Evolutionary conservation across 148 eudicot genomes (phyloP), one percentile per base, ranked within the genome.

Genomic region (Amaranthus cruentus): DNA sequence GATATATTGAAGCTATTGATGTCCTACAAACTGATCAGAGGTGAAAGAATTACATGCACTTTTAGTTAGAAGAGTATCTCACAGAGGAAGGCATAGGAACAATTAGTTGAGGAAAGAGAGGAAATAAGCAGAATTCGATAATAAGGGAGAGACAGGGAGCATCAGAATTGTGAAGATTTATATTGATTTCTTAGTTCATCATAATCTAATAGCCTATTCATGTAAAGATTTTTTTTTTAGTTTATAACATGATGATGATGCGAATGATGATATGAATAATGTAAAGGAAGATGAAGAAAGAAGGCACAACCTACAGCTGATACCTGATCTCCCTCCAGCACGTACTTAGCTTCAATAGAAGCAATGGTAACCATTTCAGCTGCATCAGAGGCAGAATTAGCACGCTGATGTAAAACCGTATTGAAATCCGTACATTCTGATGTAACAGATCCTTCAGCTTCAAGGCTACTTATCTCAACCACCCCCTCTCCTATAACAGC

Each of bases 241-340:
- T 28, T 28, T 28, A 28, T 28, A 28, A 28, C 38, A 21, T 3
- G 10, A 67, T 1, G 44, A 4, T 18, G 59, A 56, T 15, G 53
- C 12, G 21, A 73, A 73, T 53, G 63, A 66, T 18, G 11, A 47
- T 6, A 51, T 49, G 49, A 65, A 28, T 9, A 49, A 2, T 10
- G 1, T 49, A 21, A 9, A 66, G 42, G 3, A 7, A 6, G 14
- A 68, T 42, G 72, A 72, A 62, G 53, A 84, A 79, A 76, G 87
- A 72, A 75, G 88, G 91, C 80, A 91, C 89, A 90, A 88, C 97
- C 97, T 95, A 90, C 75, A 80, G 83, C 83, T 73, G 89, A 80
- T 88, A 90, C 96, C 96, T 90, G 93, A 82, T 85, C 89, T 77
- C 81, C 89, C 80, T 74, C 83, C 58, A 70, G 76, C 42, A 13